Base-by-base conservation (phyloP, 345 rosid genomes). In the Acer negundo region DNA sequence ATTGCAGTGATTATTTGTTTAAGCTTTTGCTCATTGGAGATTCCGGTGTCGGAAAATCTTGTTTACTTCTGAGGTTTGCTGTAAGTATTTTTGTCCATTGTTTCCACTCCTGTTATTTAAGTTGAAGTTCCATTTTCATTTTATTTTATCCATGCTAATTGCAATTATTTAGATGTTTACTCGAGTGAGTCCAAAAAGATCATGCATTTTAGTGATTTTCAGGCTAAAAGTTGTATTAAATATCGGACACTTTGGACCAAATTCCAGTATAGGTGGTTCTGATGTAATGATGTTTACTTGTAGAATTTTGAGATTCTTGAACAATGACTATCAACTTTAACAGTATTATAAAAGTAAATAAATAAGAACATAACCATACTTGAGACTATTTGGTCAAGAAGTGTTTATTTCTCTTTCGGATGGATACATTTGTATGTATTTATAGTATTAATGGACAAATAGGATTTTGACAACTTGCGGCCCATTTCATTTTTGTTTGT, bases 1-100 rank as follows among this genome's bases (percentile, higher is more conserved):
- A 74, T 73, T 70, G 75, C 84, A 91, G 95, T 67, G 95, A 91
- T 66, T 87, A 87, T 77, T 79, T 87, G 80, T 87, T 87, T 67
- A 87, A 87, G 86, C 87, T 87, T 82, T 85, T 87, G 85, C 87
- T 87, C 42, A 87, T 87, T 12, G 90, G 90, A 78, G 90, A 87
- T 84, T 87, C 90, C 69, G 90, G 90, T 71, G 90, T 87, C 58
- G 90, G 90, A 20, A 87, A 87, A 77, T 87, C 90, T 5, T 87
- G 90, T 68, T 77, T 87, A 26, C 90, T 87, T 75, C 72, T 87
- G 80, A 84, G 90, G 83, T 87, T 87, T 80, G 87, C 90, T 65
- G 95, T 87, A 70, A 88, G 92, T 82, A 74, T 53, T 12, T 58
- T 42, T 17, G 10, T 19, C 23, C 65, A 31, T 68, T 22, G 4